Conservation (phyloP, 1,284 basidiomycete genomes). For the Peniophora sp. region DNA sequence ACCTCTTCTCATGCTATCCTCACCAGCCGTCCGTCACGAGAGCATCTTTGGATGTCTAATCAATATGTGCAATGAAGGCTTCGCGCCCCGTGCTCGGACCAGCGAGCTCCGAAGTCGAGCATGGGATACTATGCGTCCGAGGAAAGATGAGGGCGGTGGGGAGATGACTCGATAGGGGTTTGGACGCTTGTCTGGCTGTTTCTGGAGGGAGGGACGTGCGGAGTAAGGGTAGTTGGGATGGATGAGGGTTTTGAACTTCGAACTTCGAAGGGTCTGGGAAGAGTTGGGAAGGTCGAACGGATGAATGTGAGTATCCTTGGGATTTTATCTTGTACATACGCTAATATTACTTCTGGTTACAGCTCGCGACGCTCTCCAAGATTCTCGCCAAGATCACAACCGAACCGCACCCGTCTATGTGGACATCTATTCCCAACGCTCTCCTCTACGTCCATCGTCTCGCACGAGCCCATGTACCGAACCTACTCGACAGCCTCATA, state of each 20-base stretch:
- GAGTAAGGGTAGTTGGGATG: slow-evolving; percentile 44
- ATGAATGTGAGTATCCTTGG: slow-evolving; percentile 25
- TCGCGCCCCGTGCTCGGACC: slow-evolving; percentile 64
- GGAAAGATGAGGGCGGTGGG: slow-evolving; percentile 40
- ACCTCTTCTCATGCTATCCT: too few species aligned
- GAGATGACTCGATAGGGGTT: slow-evolving; percentile 54
- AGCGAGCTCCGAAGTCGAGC: slow-evolving; percentile 60
- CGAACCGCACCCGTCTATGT: slow-evolving; percentile 17
- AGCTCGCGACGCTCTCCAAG: slow-evolving; percentile 14
- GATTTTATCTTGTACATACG: not conserved
- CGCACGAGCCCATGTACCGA: slow-evolving; percentile 25
- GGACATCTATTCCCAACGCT: slow-evolving; percentile 42
- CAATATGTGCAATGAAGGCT: slow-evolving; percentile 66
- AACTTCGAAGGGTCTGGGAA: slow-evolving; percentile 31
- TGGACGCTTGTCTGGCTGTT: slow-evolving; percentile 50
- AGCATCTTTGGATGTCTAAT: slow-evolving; percentile 60
- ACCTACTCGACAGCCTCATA: slow-evolving; percentile 25
- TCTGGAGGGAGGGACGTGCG: slow-evolving; percentile 43
- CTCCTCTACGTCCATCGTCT: slow-evolving; percentile 28
- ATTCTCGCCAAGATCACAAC: slow-evolving; percentile 31
- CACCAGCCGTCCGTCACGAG: not conserved
- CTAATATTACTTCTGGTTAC: slow-evolving; percentile 1
- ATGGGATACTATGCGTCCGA: slow-evolving; percentile 51
- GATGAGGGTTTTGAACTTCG: slow-evolving; percentile 35
- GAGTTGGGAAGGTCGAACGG: slow-evolving; percentile 38